Evolutionary conservation across 2,329 filamentous ascomycete species (phyloP), one percentile per base, ranked within the genome.

Genomic region (Ophiostoma quercus): DNA sequence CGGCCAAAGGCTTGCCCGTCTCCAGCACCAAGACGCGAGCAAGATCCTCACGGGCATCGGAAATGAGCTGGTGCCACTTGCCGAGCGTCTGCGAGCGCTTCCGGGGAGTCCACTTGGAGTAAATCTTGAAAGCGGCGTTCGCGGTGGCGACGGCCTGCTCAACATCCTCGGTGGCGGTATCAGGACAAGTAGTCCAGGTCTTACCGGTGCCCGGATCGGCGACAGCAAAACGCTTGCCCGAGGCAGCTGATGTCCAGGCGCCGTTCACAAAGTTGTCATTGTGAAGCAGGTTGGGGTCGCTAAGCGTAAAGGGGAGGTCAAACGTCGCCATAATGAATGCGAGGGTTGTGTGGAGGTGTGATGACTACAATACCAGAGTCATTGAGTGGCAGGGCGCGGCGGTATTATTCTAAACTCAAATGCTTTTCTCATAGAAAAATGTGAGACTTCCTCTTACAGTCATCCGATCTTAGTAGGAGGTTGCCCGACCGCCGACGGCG

Each of bases 1-100:
- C 85, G 14, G 79, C 76, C 0, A 86, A 77, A 1, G 86, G 84
- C 73, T 88, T 88, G 2, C 86, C 86, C 0, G 85, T 87, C 76
- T 88, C 84, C 71, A 79, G 76, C 2, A 79, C 78, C 0, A 83
- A 69, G 3, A 82, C 75, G 43, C 73, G 77, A 0, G 80, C 80
- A 3, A 83, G 69, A 67, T 82, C 81, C 4, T 78, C 75, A n/a
- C 77, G 76, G 4, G 78, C 74, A 3, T 73, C 76, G 0, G 75
- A 69, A 68, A 82, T 79, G 7, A 80, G 76, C 1, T 74, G 70
- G 71, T 80, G 77, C 80, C 80, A 82, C 12, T 73, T 74, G 2
- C 77, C 72, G 5, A 82, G 75, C 12, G 76, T 75, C 65, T 79
- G 74, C 5, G 79, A 78, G 19, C 80, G 75, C 72, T 72, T 69